A percentile compares a stretch with the other conserved stretches of the same genome.
Conservation (phyloP, 78 protist species). For the Planoprotostelium fungivorum region DNA sequence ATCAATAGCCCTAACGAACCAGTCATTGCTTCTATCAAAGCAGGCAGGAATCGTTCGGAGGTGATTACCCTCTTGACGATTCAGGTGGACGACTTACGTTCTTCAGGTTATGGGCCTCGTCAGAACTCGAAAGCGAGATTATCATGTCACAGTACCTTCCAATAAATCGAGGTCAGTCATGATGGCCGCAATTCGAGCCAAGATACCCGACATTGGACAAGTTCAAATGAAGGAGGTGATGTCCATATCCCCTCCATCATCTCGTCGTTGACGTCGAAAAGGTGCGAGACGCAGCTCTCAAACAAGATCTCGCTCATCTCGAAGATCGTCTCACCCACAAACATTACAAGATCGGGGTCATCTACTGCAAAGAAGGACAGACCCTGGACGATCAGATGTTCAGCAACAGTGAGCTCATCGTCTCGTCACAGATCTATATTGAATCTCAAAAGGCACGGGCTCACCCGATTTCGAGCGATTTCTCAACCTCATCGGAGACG, state of each 20-base stretch:
- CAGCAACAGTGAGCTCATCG: neutral
- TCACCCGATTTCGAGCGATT: neutral
- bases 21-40: neutral
- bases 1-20: neutral
- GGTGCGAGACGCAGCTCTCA: neutral
- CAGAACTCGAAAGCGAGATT: neutral
- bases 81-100: neutral
- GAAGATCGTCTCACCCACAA: neutral
- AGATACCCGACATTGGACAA: neutral
- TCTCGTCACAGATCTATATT: neutral
- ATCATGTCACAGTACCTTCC: neutral
- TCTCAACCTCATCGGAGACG: neutral
- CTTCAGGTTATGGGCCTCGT: neutral
- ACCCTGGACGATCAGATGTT: neutral
- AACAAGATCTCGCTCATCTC: neutral
- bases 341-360: neutral
- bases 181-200: neutral
- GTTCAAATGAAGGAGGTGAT: neutral
- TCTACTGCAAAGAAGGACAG: neutral
- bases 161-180: neutral
- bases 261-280: neutral
- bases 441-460: neutral
- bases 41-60: neutral
- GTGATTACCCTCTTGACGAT: neutral
- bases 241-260: too few species aligned